Percentiles rank a stretch among this genome's conserved stretches.
Conservation (phyloP, 148 eudicot species). For the Camellia sinensis region DNA sequence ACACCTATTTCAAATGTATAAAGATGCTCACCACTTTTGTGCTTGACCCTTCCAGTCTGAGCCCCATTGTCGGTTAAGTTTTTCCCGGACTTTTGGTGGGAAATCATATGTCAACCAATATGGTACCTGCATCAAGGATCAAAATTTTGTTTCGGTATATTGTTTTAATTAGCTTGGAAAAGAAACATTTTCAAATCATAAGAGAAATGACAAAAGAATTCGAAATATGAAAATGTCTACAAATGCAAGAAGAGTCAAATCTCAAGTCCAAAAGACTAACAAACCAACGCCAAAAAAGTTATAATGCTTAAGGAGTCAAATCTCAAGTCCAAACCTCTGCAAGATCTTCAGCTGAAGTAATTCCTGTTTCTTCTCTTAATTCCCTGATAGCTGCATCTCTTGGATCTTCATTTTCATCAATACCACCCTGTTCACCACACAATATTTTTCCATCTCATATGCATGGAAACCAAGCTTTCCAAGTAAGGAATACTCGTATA, state of each 20-base stretch:
- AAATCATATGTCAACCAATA: slow-evolving; percentile 93
- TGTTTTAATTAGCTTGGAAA: too few relatives aligned
- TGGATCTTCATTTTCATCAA: slow-evolving; percentile 88
- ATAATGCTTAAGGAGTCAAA: slow-evolving; percentile 10
- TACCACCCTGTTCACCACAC: slow-evolving; percentile 63
- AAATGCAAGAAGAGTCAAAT: too few relatives aligned
- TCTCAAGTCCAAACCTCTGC: slow-evolving; percentile 60
- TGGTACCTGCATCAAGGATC: slow-evolving; percentile 36
- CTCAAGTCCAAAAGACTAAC: not conserved
- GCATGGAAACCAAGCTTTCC: not conserved
- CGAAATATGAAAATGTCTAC: too few relatives aligned
- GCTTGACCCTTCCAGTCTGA: slow-evolving; percentile 99
- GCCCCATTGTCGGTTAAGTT: slow-evolving; percentile 75
- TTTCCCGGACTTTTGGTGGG: slow-evolving; percentile 90
- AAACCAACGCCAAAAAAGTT: not conserved
- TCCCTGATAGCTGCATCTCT: slow-evolving; percentile 77
- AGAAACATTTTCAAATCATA: too few relatives aligned
- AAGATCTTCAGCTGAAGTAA: slow-evolving; percentile 73
- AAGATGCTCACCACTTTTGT: slow-evolving; percentile 71
- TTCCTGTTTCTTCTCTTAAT: slow-evolving; percentile 94
- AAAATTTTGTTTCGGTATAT: too few relatives aligned
- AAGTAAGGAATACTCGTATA: not conserved
- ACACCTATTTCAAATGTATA: not conserved
- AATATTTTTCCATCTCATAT: not conserved
- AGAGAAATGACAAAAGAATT: too few relatives aligned